Evolutionary conservation across 202 grass and related monocot genomes (phyloP), one percentile per base, ranked within the genome.

Genomic region (Carex arenaria): DNA sequence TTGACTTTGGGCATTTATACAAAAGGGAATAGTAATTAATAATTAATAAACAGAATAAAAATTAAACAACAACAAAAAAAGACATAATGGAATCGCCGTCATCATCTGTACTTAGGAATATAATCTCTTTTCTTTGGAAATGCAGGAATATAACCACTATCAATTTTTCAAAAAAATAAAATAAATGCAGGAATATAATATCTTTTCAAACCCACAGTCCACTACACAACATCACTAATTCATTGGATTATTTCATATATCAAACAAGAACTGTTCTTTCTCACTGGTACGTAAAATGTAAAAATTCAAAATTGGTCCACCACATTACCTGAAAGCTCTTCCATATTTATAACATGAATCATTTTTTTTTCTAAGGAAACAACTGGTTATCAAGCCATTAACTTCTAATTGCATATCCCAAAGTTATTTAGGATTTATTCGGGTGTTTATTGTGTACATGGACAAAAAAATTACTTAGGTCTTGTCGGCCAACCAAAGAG

Each of bases 171-270:
- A 26, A 26, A 26, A 26, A 26, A 26, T 26, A 26, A 26, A 26
- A 26, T 26, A 72, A 49, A 72, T 72, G 68, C 68, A 77, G 73
- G 73, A 77, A 77, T 57, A 59, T 34, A 77, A 59, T 36, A n/a
- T 31, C 52, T 77, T 59, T 59, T 18, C 26, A n/a, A 8, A 71
- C 3, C 13, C 71, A 32, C 10, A 74, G 32, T 55, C 26, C 31
- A 68, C 9, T 62, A 1, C 32, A 68, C 65, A 68, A 18, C 32
- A 68, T 40, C 15, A 68, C 65, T n/a, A 0, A 15, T 2, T 38
- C 45, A 31, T 34, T n/a, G 6, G 32, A 2, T 40, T 12, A 31
- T 75, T 75, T 31, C 51, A 56, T 76, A 18, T 17, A 55, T 57
- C 49, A 28, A 72, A 22, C 3, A 51, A 22, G 1, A 72, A 31